phyloP scores from a whole-genome alignment of 257 asterid genomes.

The Jasminum sambac region DNA sequence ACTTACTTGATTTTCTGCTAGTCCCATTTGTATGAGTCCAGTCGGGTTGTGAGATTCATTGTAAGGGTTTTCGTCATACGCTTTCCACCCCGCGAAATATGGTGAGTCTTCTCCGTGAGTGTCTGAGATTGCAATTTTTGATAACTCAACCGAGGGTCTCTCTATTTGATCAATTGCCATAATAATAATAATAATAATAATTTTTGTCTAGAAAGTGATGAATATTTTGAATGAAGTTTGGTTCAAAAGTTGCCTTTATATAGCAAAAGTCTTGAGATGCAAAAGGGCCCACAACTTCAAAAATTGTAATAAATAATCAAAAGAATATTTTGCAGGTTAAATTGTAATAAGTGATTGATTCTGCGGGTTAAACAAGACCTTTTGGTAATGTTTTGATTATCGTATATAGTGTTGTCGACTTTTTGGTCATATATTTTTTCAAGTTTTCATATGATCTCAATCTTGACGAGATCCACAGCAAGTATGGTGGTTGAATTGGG shows the following conservation, averaged over 20 bases:
- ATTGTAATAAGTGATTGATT: slow-evolving; percentile 35
- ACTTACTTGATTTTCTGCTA: slow-evolving; percentile 48
- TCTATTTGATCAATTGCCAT: slow-evolving; percentile 35
- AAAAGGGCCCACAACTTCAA: slow-evolving; percentile 20
- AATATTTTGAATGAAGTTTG: not conserved
- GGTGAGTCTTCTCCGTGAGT: slow-evolving; percentile 53
- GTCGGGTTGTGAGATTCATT: not conserved
- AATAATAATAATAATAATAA: too few species aligned
- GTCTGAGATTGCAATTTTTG: slow-evolving; percentile 43
- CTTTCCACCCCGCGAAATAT: slow-evolving; percentile 15
- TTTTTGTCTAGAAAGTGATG: slow-evolving; percentile 6
- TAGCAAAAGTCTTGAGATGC: slow-evolving; percentile 16
- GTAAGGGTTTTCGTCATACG: slow-evolving; percentile 7
- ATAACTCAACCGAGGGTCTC: slow-evolving; percentile 23
- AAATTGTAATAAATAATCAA: not conserved
- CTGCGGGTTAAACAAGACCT: slow-evolving; percentile 33
- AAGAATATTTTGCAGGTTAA: too few species aligned
- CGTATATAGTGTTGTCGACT: slow-evolving; percentile 44
- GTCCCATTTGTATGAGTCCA: slow-evolving; percentile 12
- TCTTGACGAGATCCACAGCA: slow-evolving; percentile 38
- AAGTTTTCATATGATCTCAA: slow-evolving; percentile 27
- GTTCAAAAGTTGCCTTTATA: slow-evolving; percentile 8
- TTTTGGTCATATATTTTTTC: slow-evolving; percentile 35
- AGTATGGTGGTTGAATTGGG: slow-evolving; percentile 40
- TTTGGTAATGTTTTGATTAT: slow-evolving; percentile 20